Percentiles rank a stretch among this genome's conserved stretches.
phyloP scores from a whole-genome alignment of 768 basidiomycete genomes.

The Lactarius trivialis region DNA sequence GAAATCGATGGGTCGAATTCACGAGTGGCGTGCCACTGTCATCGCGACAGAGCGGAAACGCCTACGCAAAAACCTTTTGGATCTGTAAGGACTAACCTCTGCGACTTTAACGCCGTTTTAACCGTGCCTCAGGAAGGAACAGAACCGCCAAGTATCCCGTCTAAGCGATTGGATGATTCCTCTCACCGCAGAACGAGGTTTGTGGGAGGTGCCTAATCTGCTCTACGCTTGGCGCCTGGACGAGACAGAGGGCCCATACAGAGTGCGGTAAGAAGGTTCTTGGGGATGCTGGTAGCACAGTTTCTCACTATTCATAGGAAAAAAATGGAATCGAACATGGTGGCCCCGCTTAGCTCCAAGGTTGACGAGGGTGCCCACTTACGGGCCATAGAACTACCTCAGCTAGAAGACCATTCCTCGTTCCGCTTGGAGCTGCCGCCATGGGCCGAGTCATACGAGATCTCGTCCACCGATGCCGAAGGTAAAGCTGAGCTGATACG shows the following conservation, averaged over 20 bases:
- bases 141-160: constrained; percentile 58
- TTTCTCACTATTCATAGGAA: constrained; percentile 41
- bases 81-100: constrained; percentile 44
- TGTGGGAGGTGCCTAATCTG: constrained; percentile 61
- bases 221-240: constrained; percentile 69
- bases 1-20: constrained; percentile 55
- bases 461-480: constrained; percentile 54
- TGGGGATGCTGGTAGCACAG: neutral
- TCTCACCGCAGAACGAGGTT: constrained; percentile 67
- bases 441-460: constrained; percentile 69
- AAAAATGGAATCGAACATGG: constrained; percentile 62
- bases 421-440: constrained; percentile 58
- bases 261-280: constrained; percentile 55
- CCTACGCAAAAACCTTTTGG: constrained; percentile 62
- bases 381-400: constrained; percentile 46
- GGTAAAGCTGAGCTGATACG: constrained; percentile 33
- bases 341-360: constrained; percentile 39
- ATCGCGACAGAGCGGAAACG: constrained; percentile 64
- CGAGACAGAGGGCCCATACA: constrained; percentile 86
- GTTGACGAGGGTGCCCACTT: constrained; percentile 41
- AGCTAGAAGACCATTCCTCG: constrained; percentile 43
- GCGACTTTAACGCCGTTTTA: neutral
- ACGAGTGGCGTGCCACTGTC: constrained; percentile 70
- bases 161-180: constrained; percentile 55
- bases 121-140: constrained; percentile 55